phyloP scores from a whole-genome alignment of 2,329 filamentous ascomycete species.

The Sporothrix phasma region DNA sequence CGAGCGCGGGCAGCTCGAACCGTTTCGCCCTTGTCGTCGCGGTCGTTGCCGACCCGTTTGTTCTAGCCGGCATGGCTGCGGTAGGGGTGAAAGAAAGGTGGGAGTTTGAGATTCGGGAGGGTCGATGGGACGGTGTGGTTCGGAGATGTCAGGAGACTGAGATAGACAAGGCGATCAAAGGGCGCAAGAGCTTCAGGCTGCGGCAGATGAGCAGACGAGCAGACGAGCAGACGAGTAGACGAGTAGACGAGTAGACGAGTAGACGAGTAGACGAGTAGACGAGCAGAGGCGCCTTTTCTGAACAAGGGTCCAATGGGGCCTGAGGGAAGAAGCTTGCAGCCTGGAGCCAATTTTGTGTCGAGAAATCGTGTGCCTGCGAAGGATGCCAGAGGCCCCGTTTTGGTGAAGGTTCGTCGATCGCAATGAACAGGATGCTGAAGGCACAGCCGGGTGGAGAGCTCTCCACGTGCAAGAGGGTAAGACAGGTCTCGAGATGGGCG shows the following conservation, averaged over 20 bases:
- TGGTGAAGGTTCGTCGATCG: slow-evolving; percentile 8
- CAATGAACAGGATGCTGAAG: background rate
- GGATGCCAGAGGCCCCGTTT: background rate
- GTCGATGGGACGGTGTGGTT: background rate
- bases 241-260: background rate
- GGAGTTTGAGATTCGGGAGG: background rate
- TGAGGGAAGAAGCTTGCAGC: background rate
- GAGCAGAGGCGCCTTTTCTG: background rate
- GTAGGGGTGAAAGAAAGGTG: background rate
- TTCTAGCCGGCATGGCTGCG: slow-evolving; percentile 21
- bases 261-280: background rate
- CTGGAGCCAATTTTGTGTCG: background rate
- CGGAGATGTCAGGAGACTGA: background rate
- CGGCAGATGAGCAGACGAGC: background rate
- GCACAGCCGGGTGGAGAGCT: slow-evolving; percentile 3
- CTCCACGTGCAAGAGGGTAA: slow-evolving; percentile 3
- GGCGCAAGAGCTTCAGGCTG: background rate
- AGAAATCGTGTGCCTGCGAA: background rate
- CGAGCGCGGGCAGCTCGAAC: slow-evolving; percentile 49
- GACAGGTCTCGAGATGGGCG: background rate
- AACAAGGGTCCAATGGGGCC: background rate
- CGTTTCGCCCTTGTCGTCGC: slow-evolving; percentile 21
- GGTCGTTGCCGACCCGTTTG: slow-evolving; percentile 17
- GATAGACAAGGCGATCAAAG: background rate
- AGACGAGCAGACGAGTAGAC: background rate